Percentiles rank a stretch among this genome's conserved stretches.
Conservation (phyloP, 1,139 yeast genomes). For the Pichia norvegensis region DNA sequence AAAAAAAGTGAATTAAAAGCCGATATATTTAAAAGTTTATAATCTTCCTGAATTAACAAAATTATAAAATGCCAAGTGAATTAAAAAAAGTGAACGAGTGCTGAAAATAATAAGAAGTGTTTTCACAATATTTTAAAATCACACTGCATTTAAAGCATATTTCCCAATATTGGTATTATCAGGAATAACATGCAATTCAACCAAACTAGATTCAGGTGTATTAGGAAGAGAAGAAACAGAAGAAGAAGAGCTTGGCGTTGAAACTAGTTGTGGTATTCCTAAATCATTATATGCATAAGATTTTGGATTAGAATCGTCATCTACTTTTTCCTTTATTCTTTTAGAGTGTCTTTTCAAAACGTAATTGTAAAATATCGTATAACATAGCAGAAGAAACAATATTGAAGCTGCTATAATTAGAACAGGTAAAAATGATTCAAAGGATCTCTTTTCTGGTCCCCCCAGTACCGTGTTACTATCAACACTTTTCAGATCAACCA, state of each 20-base stretch:
- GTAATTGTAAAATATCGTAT: not conserved
- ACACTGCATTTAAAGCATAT: not conserved
- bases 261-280: not conserved
- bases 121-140: no score
- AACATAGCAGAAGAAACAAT: not conserved
- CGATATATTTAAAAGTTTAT: no score
- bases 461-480: not conserved
- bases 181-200: not conserved
- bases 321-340: not conserved
- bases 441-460: not conserved
- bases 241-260: not conserved
- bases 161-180: not conserved
- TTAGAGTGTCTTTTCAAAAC: not conserved
- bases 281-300: not conserved
- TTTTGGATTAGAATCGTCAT: not conserved
- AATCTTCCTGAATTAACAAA: no score
- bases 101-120: no score
- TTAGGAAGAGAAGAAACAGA: not conserved
- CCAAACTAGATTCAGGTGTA: not conserved
- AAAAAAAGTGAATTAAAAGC: no score
- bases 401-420: not conserved
- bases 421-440: no score
- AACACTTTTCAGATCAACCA: constrained; percentile 11
- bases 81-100: no score
- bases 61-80: no score